These are phyloP conservation scores for Carpinus viminea DNA, from an alignment of 306 rosid species.

Conservation along the genomic window DNA sequence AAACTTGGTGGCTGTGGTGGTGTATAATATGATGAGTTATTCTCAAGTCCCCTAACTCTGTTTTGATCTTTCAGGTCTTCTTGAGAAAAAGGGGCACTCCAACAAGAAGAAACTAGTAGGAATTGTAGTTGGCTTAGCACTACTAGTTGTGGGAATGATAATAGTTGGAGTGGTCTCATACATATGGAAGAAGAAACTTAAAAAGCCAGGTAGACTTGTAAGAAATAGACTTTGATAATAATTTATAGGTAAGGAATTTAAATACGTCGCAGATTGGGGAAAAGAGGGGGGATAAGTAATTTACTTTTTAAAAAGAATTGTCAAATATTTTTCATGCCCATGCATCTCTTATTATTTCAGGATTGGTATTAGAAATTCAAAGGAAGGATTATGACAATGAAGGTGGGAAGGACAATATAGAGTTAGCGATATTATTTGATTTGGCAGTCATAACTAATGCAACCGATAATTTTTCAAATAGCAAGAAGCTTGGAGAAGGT, in stretches of 20 bases:
- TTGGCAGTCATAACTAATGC: slow-evolving; percentile 36
- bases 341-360: not conserved
- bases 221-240: not conserved
- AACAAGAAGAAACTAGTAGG: slow-evolving; percentile 5
- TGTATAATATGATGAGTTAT: not conserved
- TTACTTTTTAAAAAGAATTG: not conserved
- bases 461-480: slow-evolving; percentile 45
- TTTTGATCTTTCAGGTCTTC: not conserved
- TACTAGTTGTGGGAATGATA: not conserved
- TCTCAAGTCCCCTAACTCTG: not conserved
- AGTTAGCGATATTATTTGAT: slow-evolving; percentile 47
- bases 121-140: not conserved
- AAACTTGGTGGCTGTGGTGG: not conserved
- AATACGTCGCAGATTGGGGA: not conserved
- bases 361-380: not conserved
- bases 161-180: not conserved
- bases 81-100: not conserved
- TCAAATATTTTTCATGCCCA: not conserved
- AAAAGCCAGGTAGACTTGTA: not conserved
- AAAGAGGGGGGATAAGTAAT: not conserved
- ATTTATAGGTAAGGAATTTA: not conserved
- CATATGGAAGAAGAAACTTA: not conserved
- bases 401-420: slow-evolving; percentile 34
- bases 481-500: slow-evolving; percentile 60
- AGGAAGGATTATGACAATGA: not conserved